Conservation (phyloP, 23 red algal genomes). For the Agarophyton chilense region DNA sequence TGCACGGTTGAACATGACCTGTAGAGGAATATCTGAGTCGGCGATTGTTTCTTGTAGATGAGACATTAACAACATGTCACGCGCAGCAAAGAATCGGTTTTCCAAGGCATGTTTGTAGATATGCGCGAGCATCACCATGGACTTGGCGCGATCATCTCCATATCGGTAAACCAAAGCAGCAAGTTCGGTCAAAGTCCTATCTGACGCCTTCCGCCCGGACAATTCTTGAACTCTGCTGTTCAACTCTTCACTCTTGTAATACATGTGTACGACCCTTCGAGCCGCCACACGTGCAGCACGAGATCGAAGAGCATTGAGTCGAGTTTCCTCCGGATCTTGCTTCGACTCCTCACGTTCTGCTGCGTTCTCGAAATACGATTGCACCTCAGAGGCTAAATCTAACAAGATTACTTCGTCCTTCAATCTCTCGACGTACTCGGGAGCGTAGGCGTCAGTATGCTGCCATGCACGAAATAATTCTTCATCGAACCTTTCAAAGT, state of each 20-base stretch:
- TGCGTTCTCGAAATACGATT: conserved; percentile 73
- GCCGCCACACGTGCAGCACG: conserved; percentile 88
- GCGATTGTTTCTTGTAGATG: conserved; percentile 97
- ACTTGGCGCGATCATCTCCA: conserved; percentile 93
- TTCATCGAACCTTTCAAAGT: conserved; percentile 93
- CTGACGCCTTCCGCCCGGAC: conserved; percentile 37
- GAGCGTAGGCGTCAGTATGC: conserved; percentile 89
- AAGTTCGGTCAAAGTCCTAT: conserved; percentile 69
- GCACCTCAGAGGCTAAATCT: conserved; percentile 72
- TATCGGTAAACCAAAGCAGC: conserved; percentile 93
- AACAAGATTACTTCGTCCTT: conserved; percentile 85
- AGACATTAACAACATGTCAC: conserved; percentile 97
- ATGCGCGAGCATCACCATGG: conserved; percentile 90
- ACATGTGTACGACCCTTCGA: conserved; percentile 90
- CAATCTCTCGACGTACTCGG: conserved; percentile 89
- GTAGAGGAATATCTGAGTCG: conserved; percentile 76
- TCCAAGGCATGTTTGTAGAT: conserved; percentile 98
- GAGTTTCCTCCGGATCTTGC: conserved; percentile 35
- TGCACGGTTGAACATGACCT: conserved; percentile 96
- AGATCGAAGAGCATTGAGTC: conserved; percentile 58
- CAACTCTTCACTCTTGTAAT: conserved; percentile 91
- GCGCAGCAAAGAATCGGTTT: conserved; percentile 83
- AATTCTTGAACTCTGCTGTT: conserved; percentile 51
- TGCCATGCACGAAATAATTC: conserved; percentile 94
- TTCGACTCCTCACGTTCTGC: conserved; percentile 63